These are phyloP conservation scores for Ichthyophonus hoferi DNA, from an alignment of 208 protist genomes.

Conservation along the genomic window DNA sequence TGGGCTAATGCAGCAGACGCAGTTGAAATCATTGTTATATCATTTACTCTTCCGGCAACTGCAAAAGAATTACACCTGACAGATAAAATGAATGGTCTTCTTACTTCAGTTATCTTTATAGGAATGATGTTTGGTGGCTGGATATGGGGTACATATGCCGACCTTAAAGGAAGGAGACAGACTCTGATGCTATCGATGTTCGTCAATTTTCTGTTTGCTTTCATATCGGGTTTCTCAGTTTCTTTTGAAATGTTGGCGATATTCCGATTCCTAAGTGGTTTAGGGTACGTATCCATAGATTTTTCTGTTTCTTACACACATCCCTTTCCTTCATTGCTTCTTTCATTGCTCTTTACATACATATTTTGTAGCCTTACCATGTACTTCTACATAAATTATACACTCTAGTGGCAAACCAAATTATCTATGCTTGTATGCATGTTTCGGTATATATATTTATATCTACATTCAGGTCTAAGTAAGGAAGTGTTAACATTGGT, in stretches of 20 bases:
- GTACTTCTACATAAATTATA: too few species aligned
- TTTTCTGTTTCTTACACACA: not conserved
- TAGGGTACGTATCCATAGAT: slow-evolving; percentile 29
- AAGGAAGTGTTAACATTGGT: too few species aligned
- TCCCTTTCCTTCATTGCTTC: not conserved
- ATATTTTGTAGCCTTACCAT: not conserved
- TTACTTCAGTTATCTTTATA: slow-evolving; percentile 39
- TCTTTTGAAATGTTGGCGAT: not conserved
- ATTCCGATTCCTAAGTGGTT: slow-evolving; percentile 31
- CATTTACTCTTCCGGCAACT: slow-evolving; percentile 26
- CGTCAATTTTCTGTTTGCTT: slow-evolving; percentile 15
- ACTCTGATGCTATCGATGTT: not conserved
- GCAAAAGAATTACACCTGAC: not conserved
- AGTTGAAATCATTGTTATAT: slow-evolving; percentile 28
- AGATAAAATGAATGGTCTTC: not conserved
- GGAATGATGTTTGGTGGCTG: slow-evolving; percentile 39
- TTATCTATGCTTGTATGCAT: too few species aligned
- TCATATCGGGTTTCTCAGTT: slow-evolving; percentile 12
- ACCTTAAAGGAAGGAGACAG: not conserved
- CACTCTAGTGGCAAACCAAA: too few species aligned
- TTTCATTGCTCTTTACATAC: too few species aligned
- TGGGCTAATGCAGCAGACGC: slow-evolving; percentile 30
- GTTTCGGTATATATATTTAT: too few species aligned
- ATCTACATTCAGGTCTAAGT: too few species aligned
- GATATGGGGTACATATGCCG: slow-evolving; percentile 30